Evolutionary conservation across 306 rosid species (phyloP).

Genomic region (Vigna nakashimae): DNA sequence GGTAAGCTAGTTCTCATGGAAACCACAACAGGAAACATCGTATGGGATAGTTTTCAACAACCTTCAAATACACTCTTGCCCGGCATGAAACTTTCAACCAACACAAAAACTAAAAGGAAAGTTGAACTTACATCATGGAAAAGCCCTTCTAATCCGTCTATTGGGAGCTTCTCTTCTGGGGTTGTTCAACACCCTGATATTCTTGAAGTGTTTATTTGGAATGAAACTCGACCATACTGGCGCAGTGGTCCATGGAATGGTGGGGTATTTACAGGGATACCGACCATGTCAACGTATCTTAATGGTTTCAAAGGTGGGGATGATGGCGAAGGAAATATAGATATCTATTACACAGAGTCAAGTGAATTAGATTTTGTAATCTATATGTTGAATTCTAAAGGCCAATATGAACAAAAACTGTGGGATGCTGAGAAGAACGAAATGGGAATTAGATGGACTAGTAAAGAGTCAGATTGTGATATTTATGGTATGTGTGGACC

Average conservation of each 20-base stretch:
- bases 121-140: constrained; percentile 38
- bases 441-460: constrained; percentile 5
- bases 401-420: not conserved
- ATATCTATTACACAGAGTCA: not conserved
- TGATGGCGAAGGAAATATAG: not conserved
- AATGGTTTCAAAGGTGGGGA: not conserved
- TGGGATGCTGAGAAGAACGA: constrained; percentile 35
- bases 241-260: constrained; percentile 45
- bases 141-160: constrained; percentile 48
- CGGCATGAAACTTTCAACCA: constrained; percentile 24
- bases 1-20: constrained; percentile 51
- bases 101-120: constrained; percentile 12
- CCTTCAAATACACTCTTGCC: constrained; percentile 44
- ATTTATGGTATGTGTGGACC: constrained; percentile 47
- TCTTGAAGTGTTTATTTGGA: constrained; percentile 42
- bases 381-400: constrained; percentile 8
- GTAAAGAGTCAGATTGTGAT: constrained; percentile 35
- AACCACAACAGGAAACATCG: not conserved
- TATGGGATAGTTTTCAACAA: constrained; percentile 54
- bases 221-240: constrained; percentile 35
- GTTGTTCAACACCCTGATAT: not conserved
- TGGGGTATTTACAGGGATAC: not conserved
- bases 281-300: not conserved
- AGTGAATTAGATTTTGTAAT: not conserved
- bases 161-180: constrained; percentile 39